Conservation (phyloP, 441 rosid genomes). For the Pelargonium cotyledonis region DNA sequence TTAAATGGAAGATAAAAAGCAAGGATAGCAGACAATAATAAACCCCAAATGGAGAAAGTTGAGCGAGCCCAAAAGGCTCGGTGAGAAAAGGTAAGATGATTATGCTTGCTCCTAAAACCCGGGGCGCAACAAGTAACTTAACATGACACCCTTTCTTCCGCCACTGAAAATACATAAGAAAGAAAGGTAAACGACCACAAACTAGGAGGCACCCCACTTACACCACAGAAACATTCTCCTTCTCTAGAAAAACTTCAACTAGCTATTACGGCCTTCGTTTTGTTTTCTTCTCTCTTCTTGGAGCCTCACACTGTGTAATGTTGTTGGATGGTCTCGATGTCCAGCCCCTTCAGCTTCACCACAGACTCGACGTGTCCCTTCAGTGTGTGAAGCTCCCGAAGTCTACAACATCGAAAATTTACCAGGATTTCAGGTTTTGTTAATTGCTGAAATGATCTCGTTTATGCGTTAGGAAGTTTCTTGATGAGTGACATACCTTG, state of each 20-base stretch:
- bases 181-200: slow-evolving; percentile 15
- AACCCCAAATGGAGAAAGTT: no score
- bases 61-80: no score
- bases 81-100: no score
- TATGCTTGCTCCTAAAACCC: no score
- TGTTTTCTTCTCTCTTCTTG: background rate
- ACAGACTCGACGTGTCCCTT: slow-evolving; percentile 97
- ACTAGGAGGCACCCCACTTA: slow-evolving; percentile 26
- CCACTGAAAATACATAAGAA: slow-evolving; percentile 16
- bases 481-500: slow-evolving; percentile 41
- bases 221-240: slow-evolving; percentile 21
- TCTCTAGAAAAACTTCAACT: slow-evolving; percentile 16
- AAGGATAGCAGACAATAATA: no score
- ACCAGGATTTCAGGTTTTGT: no score
- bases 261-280: slow-evolving; percentile 2
- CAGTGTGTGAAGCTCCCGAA: slow-evolving; percentile 85
- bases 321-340: slow-evolving; percentile 86
- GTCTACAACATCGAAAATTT: slow-evolving; percentile 32
- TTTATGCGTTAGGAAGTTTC: background rate
- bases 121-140: slow-evolving; percentile 1
- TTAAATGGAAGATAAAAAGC: no score
- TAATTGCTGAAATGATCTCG: background rate
- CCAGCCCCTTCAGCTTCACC: slow-evolving; percentile 89
- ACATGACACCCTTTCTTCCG: slow-evolving; percentile 21
- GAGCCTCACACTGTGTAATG: slow-evolving; percentile 70